Base-by-base conservation (phyloP, 2,329 filamentous ascomycete genomes). In the Fusarium circinatum region DNA sequence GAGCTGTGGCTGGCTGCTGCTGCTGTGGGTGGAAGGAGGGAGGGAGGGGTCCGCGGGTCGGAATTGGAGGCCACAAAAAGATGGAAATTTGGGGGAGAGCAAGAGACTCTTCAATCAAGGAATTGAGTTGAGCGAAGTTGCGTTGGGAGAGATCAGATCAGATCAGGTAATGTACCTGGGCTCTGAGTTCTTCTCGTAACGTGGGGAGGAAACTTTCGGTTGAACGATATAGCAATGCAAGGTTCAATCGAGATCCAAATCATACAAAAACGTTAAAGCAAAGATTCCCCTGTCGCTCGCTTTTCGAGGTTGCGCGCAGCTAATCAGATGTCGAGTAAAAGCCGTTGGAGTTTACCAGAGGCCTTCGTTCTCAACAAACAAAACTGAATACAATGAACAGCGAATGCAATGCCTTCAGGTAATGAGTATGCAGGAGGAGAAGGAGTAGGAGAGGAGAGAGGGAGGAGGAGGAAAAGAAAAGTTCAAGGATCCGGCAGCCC, bases 1-100 rank as follows among this genome's bases (percentile, higher is more conserved):
- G 59, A 30, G 36, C 34, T 68, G 67, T 74, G 67, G 67, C 66
- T 74, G 49, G 62, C 49, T 57, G 58, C 42, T 42, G 58, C 45
- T 44, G 49, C 45, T 48, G 26, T 48, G 45, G 57, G 70, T 42
- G 48, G 67, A 62, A 48, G 54, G 57, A 68, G 52, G 59, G 56
- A 65, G 70, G 58, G 70, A 68, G 64, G 68, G 71, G 70, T 73
- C 70, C 41, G 70, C 66, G 49, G 67, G 71, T 71, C 62, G 71
- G 49, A 68, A 71, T 71, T 48, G 71, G 44, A 74, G 55, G 58
- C 70, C 71, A 71, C 70, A 58, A 58, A n/a, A 69, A 68, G 42
- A 58, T 55, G 51, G 13, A 58, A 68, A 44, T 58, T 56, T 55
- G 48, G 61, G 38, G 17, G 55, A 61, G 67, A 48, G 44, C 30